Evolutionary conservation across 495 filamentous ascomycete genomes (phyloP), one percentile per base, ranked within the genome.

Genomic region (Annulohypoxylon nitens): DNA sequence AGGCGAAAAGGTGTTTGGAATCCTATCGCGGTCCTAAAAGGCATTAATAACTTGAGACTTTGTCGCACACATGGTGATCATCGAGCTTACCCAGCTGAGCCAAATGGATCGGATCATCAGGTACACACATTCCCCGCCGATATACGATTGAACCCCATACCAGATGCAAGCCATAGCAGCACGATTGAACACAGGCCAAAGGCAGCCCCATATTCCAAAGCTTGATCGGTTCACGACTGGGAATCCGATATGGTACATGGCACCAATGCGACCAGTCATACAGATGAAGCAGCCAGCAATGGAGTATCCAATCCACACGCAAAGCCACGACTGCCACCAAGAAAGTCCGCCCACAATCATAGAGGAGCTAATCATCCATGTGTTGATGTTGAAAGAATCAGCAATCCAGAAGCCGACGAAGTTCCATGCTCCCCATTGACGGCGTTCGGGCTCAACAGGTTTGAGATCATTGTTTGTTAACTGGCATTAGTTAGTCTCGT

Each of bases 261-360:
- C 92, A 61, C 93, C 93, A 71, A 97, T 96, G 58, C 93, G 91
- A 77, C 93, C 94, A 16, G 92, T 95, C 74, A 90, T 58, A 74
- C 87, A 90, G 67, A 97, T 88, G 80, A 97, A 96, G 70, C 74
- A 81, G 18, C 86, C 93, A 0, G 93, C 88, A 69, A 97, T 90
- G 45, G 89, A 85, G 76, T 97, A 97, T 58, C 94, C 94, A 25
- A 93, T 83, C 92, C 92, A 94, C n/a, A 89, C 86, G 78, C 93
- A 96, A 11, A 97, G 83, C 95, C 94, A 97, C 2, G 93, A 90
- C 81, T 97, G 94, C 95, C 95, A 98, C 95, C 95, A 98, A 4
- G 93, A 93, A 53, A 97, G 84, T 6, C 94, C 92, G 64, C 81
- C 83, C 0, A 90, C 86, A 25, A 85, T 82, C 77, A 97, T 95